Base-by-base conservation (phyloP, 495 filamentous ascomycete species). In the Evernia prunastri region DNA sequence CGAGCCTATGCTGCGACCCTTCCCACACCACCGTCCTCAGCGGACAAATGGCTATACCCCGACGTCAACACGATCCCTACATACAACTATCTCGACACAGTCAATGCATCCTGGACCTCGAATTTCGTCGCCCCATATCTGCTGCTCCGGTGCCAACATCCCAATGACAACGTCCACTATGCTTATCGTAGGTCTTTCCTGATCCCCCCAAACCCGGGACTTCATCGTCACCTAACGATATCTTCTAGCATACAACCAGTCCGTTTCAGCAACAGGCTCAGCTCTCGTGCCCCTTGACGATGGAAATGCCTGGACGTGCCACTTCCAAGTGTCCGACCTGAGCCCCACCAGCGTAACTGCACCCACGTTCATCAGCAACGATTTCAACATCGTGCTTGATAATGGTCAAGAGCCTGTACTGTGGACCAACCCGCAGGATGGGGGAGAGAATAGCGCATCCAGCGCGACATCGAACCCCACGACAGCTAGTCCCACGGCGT, bases 91-190 rank as follows among this genome's bases (percentile, higher is more conserved):
- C 51, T 54, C 29, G 51, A 54, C 23, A 54, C 29, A 3, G 51
- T 54, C 51, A 54, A 54, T 11, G 51, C 51, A 33, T 54, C 51
- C 15, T 54, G 51, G 51, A 54, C 51, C 1, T 54, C 51, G 6
- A 33, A 54, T 11, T 54, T 54, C 29, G 27, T 54, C 29, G 51
- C 51, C 20, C 51, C 51, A 33, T 54, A 54, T 33, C 29, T 54
- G 27, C 51, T 54, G 17, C 51, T 54, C 51, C 51, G 51, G 7
- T 54, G 51, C 51, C 51, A 54, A 33, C 51, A 54, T 33, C 51
- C 51, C 4, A 12, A 54, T 17, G 51, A 54, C 29, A 15, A 27
- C 29, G 29, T n/a, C 51, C 51, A 54, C 29, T 54, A 54, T 33
- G 51, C 51, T 10, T 54, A 54, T 54, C 51, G 51, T 54, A 54